Evolutionary conservation across 129 eudicot genomes (phyloP), one percentile per base, ranked within the genome.

Genomic region (Saposhnikovia divaricata): DNA sequence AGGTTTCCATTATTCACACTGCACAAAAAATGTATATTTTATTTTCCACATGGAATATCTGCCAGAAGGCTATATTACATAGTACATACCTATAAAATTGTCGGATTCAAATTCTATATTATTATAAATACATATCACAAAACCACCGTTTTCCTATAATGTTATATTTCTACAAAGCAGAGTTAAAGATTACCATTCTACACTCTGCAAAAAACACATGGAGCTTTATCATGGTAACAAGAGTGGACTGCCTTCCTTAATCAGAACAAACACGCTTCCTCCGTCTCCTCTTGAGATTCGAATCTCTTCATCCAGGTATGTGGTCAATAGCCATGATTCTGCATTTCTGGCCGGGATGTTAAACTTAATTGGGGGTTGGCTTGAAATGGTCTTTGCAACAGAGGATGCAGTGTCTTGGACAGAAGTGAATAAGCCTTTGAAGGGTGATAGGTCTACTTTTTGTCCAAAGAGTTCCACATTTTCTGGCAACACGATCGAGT

Each of bases 281-380:
- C 92, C 93, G 72, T 93, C 98, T 74, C 96, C 97, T 82, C 97
- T 91, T 2, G 98, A 93, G 85, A 93, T 91, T 42, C 98, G 84
- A 82, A 93, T 90, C 79, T 93, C 97, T 50, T 90, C 84, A 68
- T 93, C 98, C 6, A 93, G 96, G 82, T 93, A 93, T 57, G 98
- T 93, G 18, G 98, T 93, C 28, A 93, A 85, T 31, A 93, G 84
- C 98, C 98, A 93, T 5, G 98, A 93, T 74, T 91, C 92, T 11
- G 96, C 90, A 47, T 83, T 89, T 3, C 82, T 81, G 81, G 78
- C 82, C 44, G 96, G 82, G 78, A 93, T 71, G 77, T 91, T 79
- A 80, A 93, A 90, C 70, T 90, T 93, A 42, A 93, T 38, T 14
- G 98, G 96, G 1, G 92, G 96, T 75, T 86, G 97, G 85, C 88